These are phyloP conservation scores for Xylaria sp. DNA, from an alignment of 2,329 filamentous ascomycete species.

Conservation along the genomic window DNA sequence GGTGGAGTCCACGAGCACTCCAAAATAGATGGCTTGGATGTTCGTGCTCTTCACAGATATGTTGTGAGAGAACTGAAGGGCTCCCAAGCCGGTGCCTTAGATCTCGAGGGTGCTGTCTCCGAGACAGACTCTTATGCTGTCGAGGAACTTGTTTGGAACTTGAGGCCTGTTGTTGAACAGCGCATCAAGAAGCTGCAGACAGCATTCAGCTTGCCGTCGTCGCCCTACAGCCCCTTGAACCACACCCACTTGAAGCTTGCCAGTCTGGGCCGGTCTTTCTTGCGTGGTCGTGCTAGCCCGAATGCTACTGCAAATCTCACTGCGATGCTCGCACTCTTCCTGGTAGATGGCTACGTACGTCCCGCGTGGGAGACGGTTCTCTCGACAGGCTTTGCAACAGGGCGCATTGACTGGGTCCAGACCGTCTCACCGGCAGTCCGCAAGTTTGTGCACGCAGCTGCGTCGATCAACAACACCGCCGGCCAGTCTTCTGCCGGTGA, in stretches of 20 bases:
- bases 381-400: slow-evolving; percentile 8
- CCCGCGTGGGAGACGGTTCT: slow-evolving; percentile 18
- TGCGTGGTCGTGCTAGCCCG: slow-evolving; percentile 7
- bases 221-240: slow-evolving; percentile 5
- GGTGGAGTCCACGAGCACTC: slow-evolving; percentile 16
- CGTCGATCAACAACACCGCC: not conserved
- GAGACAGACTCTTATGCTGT: slow-evolving; percentile 2
- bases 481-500: not conserved
- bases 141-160: slow-evolving; percentile 3
- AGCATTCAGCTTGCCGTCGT: not conserved
- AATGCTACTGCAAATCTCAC: slow-evolving; percentile 17
- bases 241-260: slow-evolving; percentile 5
- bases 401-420: slow-evolving; percentile 19
- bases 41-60: slow-evolving; percentile 7
- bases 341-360: slow-evolving; percentile 12
- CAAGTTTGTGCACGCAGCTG: slow-evolving; percentile 11
- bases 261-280: slow-evolving; percentile 5
- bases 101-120: not conserved
- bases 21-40: slow-evolving; percentile 20
- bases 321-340: slow-evolving; percentile 11
- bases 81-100: not conserved
- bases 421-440: slow-evolving; percentile 13
- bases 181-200: slow-evolving; percentile 5
- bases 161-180: not conserved
- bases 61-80: not conserved